phyloP scores from a whole-genome alignment of 176 grass and related monocot genomes.

The Lolium multiflorum region DNA sequence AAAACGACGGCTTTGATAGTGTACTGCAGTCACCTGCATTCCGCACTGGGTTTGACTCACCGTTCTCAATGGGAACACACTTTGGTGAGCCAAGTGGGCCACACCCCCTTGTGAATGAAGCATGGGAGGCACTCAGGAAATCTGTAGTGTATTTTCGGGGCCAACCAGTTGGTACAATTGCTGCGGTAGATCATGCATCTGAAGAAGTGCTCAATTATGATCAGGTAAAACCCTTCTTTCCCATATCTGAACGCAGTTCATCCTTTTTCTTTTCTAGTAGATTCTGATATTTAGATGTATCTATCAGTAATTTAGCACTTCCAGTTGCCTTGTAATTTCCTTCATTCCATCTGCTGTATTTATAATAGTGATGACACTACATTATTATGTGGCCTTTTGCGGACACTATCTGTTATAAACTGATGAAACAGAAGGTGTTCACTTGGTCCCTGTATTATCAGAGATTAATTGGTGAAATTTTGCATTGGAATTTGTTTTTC shows the following conservation, averaged over 20 bases:
- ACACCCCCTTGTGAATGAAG: conserved; percentile 66
- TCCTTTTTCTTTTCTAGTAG: neutral
- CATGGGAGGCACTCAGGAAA: conserved; percentile 82
- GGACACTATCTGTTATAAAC: neutral
- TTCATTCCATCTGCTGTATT: neutral
- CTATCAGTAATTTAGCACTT: neutral
- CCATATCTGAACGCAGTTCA: neutral
- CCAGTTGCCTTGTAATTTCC: neutral
- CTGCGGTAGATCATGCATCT: conserved; percentile 66
- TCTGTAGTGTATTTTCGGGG: conserved; percentile 74
- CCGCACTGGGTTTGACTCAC: conserved; percentile 58
- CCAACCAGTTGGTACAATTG: conserved; percentile 77
- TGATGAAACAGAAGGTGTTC: neutral
- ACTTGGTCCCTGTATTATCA: conserved; percentile 4
- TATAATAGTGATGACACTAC: neutral
- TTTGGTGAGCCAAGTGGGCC: conserved; percentile 51
- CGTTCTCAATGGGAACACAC: conserved; percentile 48
- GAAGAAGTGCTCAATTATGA: conserved; percentile 97
- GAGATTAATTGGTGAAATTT: neutral
- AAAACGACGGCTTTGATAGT: conserved; percentile 64
- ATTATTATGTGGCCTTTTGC: neutral
- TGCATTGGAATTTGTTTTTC: neutral
- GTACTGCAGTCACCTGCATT: conserved; percentile 59
- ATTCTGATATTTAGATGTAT: neutral
- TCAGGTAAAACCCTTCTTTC: conserved; percentile 56